These are phyloP conservation scores for Beauveria caledonica DNA, from an alignment of 2,329 filamentous ascomycete genomes.

Conservation along the genomic window DNA sequence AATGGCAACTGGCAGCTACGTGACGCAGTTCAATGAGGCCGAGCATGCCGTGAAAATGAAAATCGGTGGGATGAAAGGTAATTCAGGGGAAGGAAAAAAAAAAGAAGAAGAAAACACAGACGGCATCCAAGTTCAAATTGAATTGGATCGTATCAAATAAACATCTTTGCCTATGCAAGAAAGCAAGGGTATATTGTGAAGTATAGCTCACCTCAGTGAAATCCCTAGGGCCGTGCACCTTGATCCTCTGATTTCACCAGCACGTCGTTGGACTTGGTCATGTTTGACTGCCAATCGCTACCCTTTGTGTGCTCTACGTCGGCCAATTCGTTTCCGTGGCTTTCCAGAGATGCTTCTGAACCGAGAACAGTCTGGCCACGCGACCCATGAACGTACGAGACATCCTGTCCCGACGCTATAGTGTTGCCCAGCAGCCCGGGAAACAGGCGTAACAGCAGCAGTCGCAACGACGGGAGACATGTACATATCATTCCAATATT, in stretches of 20 bases:
- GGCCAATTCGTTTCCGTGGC: neutral
- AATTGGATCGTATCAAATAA: too few relatives aligned
- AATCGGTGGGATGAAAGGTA: too few relatives aligned
- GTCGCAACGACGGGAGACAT: conserved; percentile 17
- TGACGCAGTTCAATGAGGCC: too few relatives aligned
- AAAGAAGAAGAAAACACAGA: too few relatives aligned
- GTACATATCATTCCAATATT: conserved; percentile 19
- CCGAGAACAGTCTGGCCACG: neutral
- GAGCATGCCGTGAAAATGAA: too few relatives aligned
- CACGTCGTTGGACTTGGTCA: neutral
- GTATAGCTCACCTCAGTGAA: too few relatives aligned
- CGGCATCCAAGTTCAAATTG: too few relatives aligned
- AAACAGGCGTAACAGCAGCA: conserved; percentile 15
- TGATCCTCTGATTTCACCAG: neutral
- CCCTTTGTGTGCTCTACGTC: neutral
- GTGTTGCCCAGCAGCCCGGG: conserved; percentile 13
- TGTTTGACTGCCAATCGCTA: neutral
- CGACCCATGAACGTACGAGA: neutral
- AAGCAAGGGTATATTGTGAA: too few relatives aligned
- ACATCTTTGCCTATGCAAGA: neutral
- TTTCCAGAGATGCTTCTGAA: neutral
- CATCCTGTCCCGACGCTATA: neutral
- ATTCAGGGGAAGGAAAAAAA: too few relatives aligned
- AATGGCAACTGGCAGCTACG: too few relatives aligned
- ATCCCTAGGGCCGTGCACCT: neutral